Percentiles rank a stretch among this genome's conserved stretches.
phyloP scores from a whole-genome alignment of 805 yeast genomes.

The Sporopachydermia lactativora region DNA sequence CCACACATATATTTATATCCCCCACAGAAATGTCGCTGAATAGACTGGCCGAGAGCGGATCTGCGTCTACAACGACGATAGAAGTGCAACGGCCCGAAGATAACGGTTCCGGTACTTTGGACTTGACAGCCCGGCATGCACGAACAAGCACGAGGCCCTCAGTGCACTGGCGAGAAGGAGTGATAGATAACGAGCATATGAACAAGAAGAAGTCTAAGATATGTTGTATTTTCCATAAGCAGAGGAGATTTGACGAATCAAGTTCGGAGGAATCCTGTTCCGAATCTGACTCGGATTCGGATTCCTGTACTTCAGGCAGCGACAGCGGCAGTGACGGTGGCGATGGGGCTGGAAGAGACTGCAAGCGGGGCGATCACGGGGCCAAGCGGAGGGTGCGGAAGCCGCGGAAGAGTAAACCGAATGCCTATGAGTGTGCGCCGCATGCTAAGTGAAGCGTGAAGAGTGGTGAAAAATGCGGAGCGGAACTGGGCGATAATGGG shows the following conservation, averaged over 20 bases:
- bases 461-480: too few relatives aligned
- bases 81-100: neutral
- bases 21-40: too few relatives aligned
- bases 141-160: conserved; percentile 23
- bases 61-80: neutral
- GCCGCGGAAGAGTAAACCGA: neutral
- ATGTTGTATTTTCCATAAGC: conserved; percentile 51
- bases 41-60: neutral
- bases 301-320: conserved; percentile 26
- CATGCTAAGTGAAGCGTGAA: too few relatives aligned
- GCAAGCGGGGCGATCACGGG: neutral
- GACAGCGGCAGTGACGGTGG: too few relatives aligned
- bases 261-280: conserved; percentile 17
- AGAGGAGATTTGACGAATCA: conserved; percentile 23
- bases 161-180: conserved; percentile 78
- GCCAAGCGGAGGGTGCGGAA: neutral
- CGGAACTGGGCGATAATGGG: too few relatives aligned
- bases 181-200: conserved; percentile 82
- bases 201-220: conserved; percentile 77
- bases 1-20: too few relatives aligned
- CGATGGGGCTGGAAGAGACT: too few relatives aligned
- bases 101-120: neutral
- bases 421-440: neutral
- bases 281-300: conserved; percentile 19
- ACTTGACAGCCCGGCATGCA: neutral